These are phyloP conservation scores for Rhizopus delemar DNA, from an alignment of 371 early-diverging fungal species.

Conservation along the genomic window DNA sequence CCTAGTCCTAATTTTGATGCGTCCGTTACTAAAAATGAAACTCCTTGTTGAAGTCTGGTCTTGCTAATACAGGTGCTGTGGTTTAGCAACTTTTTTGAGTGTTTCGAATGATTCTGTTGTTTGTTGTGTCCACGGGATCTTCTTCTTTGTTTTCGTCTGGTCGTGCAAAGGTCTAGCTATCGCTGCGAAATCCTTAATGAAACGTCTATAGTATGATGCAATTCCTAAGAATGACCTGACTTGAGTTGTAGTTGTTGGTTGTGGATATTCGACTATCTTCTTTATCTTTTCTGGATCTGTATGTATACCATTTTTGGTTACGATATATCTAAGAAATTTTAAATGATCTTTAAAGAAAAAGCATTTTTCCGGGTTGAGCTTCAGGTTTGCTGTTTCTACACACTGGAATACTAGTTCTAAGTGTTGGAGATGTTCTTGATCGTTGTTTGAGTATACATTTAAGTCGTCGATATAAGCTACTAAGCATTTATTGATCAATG, in stretches of 20 bases:
- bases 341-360: slow-evolving; percentile 1
- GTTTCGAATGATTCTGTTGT: too few relatives aligned
- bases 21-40: slow-evolving; percentile 14
- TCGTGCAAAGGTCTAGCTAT: slow-evolving; percentile 39
- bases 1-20: slow-evolving; percentile 44
- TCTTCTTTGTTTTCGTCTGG: slow-evolving; percentile 23
- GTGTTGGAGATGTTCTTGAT: slow-evolving; percentile 44
- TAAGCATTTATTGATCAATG: too few relatives aligned
- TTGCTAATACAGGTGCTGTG: too few relatives aligned
- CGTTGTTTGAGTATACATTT: slow-evolving; percentile 47
- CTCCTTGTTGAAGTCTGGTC: too few relatives aligned
- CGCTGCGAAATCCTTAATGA: slow-evolving; percentile 30
- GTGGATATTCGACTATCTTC: slow-evolving; percentile 2
- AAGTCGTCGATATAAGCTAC: too few relatives aligned
- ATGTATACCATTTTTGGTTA: slow-evolving; percentile 5
- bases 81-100: too few relatives aligned
- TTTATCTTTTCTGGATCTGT: neutral
- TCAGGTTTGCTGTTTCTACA: slow-evolving; percentile 27
- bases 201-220: slow-evolving; percentile 32
- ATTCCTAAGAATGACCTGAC: slow-evolving; percentile 31
- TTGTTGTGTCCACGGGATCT: too few relatives aligned
- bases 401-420: slow-evolving; percentile 32
- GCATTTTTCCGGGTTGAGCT: too few relatives aligned
- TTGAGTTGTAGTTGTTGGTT: slow-evolving; percentile 29
- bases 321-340: slow-evolving; percentile 33